Evolutionary conservation across 2,329 filamentous ascomycete genomes (phyloP).

Genomic region (Colletotrichum costaricense): DNA sequence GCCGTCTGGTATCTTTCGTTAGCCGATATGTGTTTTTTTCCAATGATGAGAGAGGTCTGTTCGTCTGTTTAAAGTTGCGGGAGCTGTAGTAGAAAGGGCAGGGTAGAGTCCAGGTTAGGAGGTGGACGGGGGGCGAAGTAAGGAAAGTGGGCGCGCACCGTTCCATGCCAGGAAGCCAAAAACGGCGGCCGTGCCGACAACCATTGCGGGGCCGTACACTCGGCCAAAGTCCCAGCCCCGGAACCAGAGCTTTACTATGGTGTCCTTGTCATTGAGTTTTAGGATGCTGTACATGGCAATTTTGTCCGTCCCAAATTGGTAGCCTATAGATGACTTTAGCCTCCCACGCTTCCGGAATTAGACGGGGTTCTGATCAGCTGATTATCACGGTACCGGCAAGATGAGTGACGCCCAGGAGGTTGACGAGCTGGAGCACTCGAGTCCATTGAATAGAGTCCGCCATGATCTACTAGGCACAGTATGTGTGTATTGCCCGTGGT

Average conservation of each 20-base stretch:
- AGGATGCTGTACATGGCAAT: slow-evolving; percentile 1
- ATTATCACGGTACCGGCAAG: not conserved
- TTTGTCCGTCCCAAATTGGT: not conserved
- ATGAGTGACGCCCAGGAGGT: not conserved
- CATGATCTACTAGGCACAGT: not conserved
- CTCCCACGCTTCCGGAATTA: too few relatives aligned
- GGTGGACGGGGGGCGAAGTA: not conserved
- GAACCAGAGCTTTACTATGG: not conserved
- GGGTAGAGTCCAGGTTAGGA: too few relatives aligned
- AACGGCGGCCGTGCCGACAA: not conserved
- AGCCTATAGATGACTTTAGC: not conserved
- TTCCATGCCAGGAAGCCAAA: slow-evolving; percentile 18
- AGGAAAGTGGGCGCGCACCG: not conserved
- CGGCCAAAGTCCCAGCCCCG: not conserved
- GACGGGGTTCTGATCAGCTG: too few relatives aligned
- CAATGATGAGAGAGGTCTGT: not conserved
- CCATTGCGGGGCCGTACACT: slow-evolving; percentile 12
- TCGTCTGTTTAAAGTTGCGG: not conserved
- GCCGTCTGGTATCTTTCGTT: not conserved
- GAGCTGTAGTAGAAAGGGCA: not conserved
- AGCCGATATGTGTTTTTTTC: not conserved
- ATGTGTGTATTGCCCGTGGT: not conserved
- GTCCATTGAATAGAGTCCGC: not conserved
- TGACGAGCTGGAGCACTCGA: not conserved
- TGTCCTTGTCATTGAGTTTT: not conserved